Evolutionary conservation across 257 asterid species (phyloP).

Genomic region (Handroanthus guayacan): DNA sequence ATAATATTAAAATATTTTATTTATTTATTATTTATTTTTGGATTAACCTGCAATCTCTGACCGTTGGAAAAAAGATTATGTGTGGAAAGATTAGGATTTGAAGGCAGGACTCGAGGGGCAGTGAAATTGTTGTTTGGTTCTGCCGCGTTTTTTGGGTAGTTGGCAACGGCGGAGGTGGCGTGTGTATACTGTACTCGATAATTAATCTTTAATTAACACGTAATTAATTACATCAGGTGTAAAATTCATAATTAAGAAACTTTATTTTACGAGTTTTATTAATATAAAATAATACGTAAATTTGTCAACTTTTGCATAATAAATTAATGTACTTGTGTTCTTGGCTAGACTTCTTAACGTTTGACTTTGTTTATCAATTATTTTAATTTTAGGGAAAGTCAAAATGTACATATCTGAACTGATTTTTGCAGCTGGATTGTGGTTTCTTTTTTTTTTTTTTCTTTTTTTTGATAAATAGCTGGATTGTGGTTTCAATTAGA

Average conservation of each 20-base stretch:
- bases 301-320: too few relatives aligned
- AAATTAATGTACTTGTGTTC: too few relatives aligned
- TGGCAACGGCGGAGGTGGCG: conserved; percentile 36
- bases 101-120: conserved; percentile 34
- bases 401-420: too few relatives aligned
- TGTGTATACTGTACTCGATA: conserved; percentile 3
- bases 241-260: background rate
- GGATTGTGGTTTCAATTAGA: too few relatives aligned
- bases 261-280: too few relatives aligned
- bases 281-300: too few relatives aligned
- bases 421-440: too few relatives aligned
- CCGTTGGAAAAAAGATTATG: conserved; percentile 29
- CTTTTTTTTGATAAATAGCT: too few relatives aligned
- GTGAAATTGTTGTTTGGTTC: conserved; percentile 29
- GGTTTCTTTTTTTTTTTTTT: too few relatives aligned
- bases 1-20: background rate
- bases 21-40: background rate
- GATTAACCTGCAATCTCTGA: conserved; percentile 28
- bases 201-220: conserved; percentile 33
- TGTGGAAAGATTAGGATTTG: conserved; percentile 38
- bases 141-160: conserved; percentile 24
- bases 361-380: too few relatives aligned
- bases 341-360: too few relatives aligned
- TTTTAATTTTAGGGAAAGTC: too few relatives aligned
- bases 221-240: background rate